These are phyloP conservation scores for Aspergillus flavus DNA, from an alignment of 2,329 filamentous ascomycete genomes.

Conservation along the genomic window DNA sequence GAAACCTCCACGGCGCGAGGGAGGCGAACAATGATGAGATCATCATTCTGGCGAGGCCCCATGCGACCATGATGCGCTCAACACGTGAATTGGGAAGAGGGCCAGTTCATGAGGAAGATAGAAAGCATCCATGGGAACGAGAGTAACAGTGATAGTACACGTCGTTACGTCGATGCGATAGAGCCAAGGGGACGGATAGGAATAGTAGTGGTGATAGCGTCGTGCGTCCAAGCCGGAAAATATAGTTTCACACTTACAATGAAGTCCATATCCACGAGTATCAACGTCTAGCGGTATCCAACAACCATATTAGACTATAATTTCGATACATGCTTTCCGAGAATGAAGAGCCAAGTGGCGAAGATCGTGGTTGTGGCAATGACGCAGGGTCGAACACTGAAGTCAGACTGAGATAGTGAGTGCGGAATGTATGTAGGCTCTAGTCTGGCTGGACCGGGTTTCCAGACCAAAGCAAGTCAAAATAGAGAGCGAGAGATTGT, in stretches of 20 bases:
- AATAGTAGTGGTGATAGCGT: not conserved
- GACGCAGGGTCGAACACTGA: constrained; percentile 16
- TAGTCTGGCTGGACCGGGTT: not conserved
- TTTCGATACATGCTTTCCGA: constrained; percentile 37
- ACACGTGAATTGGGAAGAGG: not conserved
- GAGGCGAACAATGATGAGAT: constrained; percentile 4
- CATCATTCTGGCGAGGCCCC: constrained; percentile 5
- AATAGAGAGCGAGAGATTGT: constrained; percentile 5
- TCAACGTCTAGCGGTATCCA: constrained; percentile 30
- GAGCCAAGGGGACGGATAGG: not conserved
- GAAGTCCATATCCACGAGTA: constrained; percentile 45
- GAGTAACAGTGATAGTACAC: not conserved
- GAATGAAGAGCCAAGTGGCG: constrained; percentile 7
- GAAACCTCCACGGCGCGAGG: not conserved
- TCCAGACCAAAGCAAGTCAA: not conserved
- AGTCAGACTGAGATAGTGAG: constrained; percentile 12
- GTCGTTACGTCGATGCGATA: not conserved
- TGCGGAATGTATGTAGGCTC: not conserved
- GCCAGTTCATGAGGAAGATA: not conserved
- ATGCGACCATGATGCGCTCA: constrained; percentile 1
- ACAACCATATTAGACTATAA: constrained; percentile 34
- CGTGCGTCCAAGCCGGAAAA: not conserved
- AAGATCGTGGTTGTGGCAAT: constrained; percentile 20
- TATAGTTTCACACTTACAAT: constrained; percentile 39
- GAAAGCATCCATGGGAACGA: not conserved